Conservation (phyloP, 1,139 yeast genomes). For the Sugiyamaella castrensis region DNA sequence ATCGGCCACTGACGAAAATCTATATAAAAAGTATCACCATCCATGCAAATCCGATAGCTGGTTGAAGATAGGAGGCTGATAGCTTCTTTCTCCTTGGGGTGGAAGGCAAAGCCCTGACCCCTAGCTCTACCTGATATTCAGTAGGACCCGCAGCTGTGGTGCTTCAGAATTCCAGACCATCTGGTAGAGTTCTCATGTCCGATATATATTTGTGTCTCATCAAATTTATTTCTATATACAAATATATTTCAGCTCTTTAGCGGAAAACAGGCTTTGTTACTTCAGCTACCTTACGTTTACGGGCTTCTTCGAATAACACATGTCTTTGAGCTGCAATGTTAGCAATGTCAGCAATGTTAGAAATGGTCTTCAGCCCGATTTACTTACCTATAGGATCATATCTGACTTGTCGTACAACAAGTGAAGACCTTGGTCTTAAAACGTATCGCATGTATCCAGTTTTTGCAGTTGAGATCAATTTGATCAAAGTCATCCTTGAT, state of each 20-base stretch:
- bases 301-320: conserved; percentile 83
- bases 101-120: too few species aligned
- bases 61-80: conserved; percentile 1
- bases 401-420: conserved; percentile 73
- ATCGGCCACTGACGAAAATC: conserved; percentile 42
- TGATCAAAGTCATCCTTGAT: conserved; percentile 48
- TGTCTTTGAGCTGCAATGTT: conserved; percentile 55
- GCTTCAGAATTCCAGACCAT: too few species aligned
- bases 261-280: conserved; percentile 39
- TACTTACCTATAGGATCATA: conserved; percentile 72
- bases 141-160: too few species aligned
- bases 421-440: conserved; percentile 76
- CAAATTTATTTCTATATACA: background rate
- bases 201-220: background rate
- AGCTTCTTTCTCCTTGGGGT: too few species aligned
- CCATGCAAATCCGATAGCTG: conserved; percentile 42
- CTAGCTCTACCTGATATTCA: too few species aligned
- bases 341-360: too few species aligned
- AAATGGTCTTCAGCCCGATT: conserved; percentile 9
- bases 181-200: too few species aligned
- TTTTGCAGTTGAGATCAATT: conserved; percentile 75
- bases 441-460: conserved; percentile 85
- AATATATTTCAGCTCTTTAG: conserved; percentile 7
- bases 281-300: conserved; percentile 78
- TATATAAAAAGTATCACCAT: conserved; percentile 42